Conservation (phyloP, 2,329 filamentous ascomycete species). For the Botrytis sinoallii region DNA sequence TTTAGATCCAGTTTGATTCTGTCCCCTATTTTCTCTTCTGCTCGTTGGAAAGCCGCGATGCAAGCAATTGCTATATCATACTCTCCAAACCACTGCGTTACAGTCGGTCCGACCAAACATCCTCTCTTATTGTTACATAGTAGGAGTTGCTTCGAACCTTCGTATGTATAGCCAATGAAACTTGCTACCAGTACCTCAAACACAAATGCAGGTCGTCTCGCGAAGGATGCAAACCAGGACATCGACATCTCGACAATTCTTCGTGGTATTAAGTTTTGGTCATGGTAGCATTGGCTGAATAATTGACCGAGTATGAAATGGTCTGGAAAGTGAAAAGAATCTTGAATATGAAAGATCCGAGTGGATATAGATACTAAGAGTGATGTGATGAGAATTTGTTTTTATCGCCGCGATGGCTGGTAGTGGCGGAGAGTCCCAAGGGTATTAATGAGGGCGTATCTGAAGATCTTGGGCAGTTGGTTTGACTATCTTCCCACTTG, state of each 20-base stretch:
- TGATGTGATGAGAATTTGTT: not conserved
- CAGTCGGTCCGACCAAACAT: not conserved
- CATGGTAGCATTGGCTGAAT: not conserved
- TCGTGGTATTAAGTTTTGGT: not conserved
- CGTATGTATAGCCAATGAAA: slow-evolving; percentile 4
- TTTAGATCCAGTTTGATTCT: not conserved
- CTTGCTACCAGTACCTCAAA: not conserved
- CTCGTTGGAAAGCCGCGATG: not conserved
- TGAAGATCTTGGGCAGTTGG: not conserved
- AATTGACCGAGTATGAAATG: not conserved
- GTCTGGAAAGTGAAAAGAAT: not conserved
- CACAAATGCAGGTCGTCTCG: not conserved
- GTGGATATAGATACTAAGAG: not conserved
- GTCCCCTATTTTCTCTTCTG: not conserved
- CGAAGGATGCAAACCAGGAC: not conserved
- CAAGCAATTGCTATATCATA: not conserved
- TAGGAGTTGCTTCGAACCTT: not conserved
- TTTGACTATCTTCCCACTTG: not conserved
- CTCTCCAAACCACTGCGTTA: not conserved
- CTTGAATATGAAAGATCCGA: not conserved
- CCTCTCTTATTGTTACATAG: not conserved
- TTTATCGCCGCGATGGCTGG: not conserved
- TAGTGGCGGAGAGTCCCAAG: not conserved
- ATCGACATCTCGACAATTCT: not conserved
- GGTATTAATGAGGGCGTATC: no score